phyloP scores from a whole-genome alignment of 371 early-diverging fungal genomes.

The Actinomortierella wolfii region DNA sequence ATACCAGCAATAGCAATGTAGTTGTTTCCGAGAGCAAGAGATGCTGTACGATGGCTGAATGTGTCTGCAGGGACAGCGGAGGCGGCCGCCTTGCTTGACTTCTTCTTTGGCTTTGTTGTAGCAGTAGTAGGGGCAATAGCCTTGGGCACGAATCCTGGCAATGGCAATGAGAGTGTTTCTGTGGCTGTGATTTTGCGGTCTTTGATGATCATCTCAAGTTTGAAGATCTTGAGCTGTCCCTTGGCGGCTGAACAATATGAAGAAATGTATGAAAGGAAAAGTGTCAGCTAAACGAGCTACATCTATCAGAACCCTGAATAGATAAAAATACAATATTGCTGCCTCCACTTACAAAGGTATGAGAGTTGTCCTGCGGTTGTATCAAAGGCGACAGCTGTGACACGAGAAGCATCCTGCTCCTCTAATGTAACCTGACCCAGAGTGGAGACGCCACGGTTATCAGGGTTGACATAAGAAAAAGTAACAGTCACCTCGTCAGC shows the following conservation, averaged over 20 bases:
- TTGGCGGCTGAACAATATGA: slow-evolving; percentile 12
- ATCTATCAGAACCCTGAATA: too few species aligned
- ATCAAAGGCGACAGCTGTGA: slow-evolving; percentile 56
- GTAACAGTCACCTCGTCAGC: slow-evolving; percentile 28
- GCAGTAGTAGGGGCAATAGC: slow-evolving; percentile 3
- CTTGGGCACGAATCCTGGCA: slow-evolving; percentile 24
- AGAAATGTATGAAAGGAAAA: not conserved
- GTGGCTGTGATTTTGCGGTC: slow-evolving; percentile 18
- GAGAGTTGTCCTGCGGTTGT: slow-evolving; percentile 53
- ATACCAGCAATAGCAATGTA: slow-evolving; percentile 61
- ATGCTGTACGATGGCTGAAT: slow-evolving; percentile 17
- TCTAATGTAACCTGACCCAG: slow-evolving; percentile 27
- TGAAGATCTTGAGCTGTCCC: slow-evolving; percentile 33
- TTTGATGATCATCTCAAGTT: slow-evolving; percentile 19
- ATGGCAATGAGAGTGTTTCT: slow-evolving; percentile 33
- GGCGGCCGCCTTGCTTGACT: slow-evolving; percentile 13
- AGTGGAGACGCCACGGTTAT: slow-evolving; percentile 49
- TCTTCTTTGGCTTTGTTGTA: slow-evolving; percentile 17
- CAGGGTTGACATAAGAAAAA: slow-evolving; percentile 56
- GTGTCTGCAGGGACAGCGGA: slow-evolving; percentile 4
- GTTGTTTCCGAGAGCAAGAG: slow-evolving; percentile 51
- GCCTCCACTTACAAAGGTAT: slow-evolving; percentile 47
- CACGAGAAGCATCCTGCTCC: slow-evolving; percentile 11
- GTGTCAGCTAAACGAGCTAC: too few species aligned
- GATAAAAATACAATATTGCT: too few species aligned